Base-by-base conservation (phyloP, 1,139 yeast species). In the Hyphopichia burtonii region DNA sequence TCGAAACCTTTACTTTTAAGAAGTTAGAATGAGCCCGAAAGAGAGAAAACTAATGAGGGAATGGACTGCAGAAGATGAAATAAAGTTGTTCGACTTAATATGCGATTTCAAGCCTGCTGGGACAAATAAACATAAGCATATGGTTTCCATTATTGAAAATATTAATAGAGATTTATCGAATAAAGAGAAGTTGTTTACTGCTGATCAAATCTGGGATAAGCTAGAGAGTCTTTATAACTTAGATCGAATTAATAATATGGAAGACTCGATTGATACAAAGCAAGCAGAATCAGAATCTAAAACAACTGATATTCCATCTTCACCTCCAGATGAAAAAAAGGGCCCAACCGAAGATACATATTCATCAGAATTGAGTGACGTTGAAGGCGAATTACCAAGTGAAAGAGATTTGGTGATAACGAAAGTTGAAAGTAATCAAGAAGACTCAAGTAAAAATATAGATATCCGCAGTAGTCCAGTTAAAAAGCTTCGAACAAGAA, bases 51-150 rank as follows among this genome's bases (percentile, higher is more conserved):
- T 36, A 27, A 41, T 43, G 59, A 55, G 43, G 55, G 63, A 46
- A 65, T 74, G 95, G 95, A 63, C 74, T 9, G 58, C 73, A 2
- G 82, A 80, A 40, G 87, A 84, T 47, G 95, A 87, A 57, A 80
- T 83, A 39, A 71, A 71, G 48, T 70, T 87, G 31, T 79, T 85
- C 54, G 70, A 79, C 44, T 80, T 88, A 40, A 71, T 86, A 2
- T 82, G 93, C 50, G 83, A 80, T 48, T 75, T 71, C 62, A 83
- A 83, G 55, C 96, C 96, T 1, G 67, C 79, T 3, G 86, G 87
- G 0, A 56, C 62, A 32, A 64, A 78, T 51, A 83, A 78, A 52
- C 81, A 81, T 46, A 76, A 78, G 54, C 77, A 84, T 49, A 73
- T 87, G 78, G 62, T 68, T 44, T 54, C 70, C 18, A 82, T 87